Evolutionary conservation across 1,284 basidiomycete genomes (phyloP), one percentile per base, ranked within the genome.

Genomic region (Ustilago curta): DNA sequence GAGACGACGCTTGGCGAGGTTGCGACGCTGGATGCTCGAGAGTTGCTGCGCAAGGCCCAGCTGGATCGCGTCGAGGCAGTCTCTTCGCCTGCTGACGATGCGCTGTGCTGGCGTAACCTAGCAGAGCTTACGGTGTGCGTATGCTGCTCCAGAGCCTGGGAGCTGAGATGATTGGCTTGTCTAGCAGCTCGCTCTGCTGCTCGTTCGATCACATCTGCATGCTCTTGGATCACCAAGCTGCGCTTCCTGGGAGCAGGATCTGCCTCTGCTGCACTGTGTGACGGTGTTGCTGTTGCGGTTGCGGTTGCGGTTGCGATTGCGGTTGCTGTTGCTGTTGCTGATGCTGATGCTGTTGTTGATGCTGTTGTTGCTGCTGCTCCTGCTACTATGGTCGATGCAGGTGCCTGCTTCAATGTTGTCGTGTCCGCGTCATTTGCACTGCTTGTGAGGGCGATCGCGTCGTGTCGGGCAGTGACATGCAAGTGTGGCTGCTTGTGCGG

Each of bases 191-290:
- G 57, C 52, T 69, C 74, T 27, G 74, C 74, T 8, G 69, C 74
- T 2, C 74, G 53, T 48, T 76, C 74, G 31, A 76, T 44, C 11
- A 72, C 69, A 35, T 72, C 65, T 35, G 65, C 65, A 31, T 68
- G 65, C 47, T 76, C 74, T 42, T 72, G 74, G 42, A 76, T 69
- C n/a, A 76, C 70, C 5, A 76, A 45, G 47, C 74, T 68, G 50
- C 68, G 68, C 43, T 70, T 70, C n/a, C 64, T 60, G 11, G 64
- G 53, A 19, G 63, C 60, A 16, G 42, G 16, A n/a, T 59, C 57
- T 2, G 40, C 27, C 18, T 43, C 45, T 51, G 39, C n/a, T 25
- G 49, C 8, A 18, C 52, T 23, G 23, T 44, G 39, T 18, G 55
- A 19, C 31, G 55, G n/a, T 43, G 63, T 1, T 29, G 56, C 14